phyloP scores from a whole-genome alignment of 2,329 filamentous ascomycete genomes.

The Herpotrichia juniperi region DNA sequence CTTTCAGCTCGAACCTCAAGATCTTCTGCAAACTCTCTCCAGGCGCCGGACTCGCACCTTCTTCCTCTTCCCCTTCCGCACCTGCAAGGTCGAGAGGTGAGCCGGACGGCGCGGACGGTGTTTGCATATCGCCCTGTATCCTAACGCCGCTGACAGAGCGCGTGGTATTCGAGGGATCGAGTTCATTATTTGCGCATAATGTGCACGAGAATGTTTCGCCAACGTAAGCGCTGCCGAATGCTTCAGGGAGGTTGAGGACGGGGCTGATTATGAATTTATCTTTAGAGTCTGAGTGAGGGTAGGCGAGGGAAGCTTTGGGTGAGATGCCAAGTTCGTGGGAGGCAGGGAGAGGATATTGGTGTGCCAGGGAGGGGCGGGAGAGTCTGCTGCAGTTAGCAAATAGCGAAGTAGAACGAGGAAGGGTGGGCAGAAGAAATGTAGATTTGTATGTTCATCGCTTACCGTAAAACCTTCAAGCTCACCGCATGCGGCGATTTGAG shows the following conservation, averaged over 20 bases:
- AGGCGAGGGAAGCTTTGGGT: constrained; percentile 70
- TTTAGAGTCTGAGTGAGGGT: constrained; percentile 59
- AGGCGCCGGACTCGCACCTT: constrained; percentile 52
- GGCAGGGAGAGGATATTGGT: constrained; percentile 69
- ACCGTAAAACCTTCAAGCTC: constrained; percentile 84
- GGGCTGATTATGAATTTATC: constrained; percentile 64
- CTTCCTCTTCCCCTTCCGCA: constrained; percentile 49
- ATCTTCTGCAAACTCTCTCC: constrained; percentile 79
- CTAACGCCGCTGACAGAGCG: constrained; percentile 73
- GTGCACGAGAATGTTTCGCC: constrained; percentile 95
- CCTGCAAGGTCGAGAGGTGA: constrained; percentile 64
- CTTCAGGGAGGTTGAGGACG: constrained; percentile 80
- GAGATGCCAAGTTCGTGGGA: constrained; percentile 58
- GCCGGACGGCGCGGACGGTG: constrained; percentile 71
- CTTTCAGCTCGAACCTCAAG: constrained; percentile 85
- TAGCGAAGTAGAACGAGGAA: background rate
- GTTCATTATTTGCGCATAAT: constrained; percentile 92
- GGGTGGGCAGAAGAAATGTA: too few species aligned
- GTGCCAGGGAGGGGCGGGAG: constrained; percentile 78
- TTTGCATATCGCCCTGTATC: constrained; percentile 94
- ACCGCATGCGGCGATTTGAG: constrained; percentile 71
- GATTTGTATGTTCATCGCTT: too few species aligned
- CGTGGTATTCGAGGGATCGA: constrained; percentile 47
- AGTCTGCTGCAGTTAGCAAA: constrained; percentile 60
- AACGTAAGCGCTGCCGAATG: constrained; percentile 93